phyloP scores from a whole-genome alignment of 2,329 filamentous ascomycete genomes.

The Penicillium sclerotigenum region DNA sequence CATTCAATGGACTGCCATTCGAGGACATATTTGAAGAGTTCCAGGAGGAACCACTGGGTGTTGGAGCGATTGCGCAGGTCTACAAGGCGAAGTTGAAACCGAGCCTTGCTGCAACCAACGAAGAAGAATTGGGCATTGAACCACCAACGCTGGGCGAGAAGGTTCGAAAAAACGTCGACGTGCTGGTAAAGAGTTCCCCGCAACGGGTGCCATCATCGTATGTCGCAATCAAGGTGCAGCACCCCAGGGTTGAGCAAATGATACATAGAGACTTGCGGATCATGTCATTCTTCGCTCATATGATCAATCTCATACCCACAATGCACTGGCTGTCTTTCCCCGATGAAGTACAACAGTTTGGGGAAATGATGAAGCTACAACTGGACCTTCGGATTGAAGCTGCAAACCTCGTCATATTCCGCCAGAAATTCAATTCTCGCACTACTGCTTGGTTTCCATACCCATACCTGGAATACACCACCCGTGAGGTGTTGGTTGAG shows the following conservation, averaged over 20 bases:
- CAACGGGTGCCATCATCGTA: conserved; percentile 83
- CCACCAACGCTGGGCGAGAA: conserved; percentile 62
- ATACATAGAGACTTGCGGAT: conserved; percentile 90
- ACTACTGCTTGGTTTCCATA: conserved; percentile 97
- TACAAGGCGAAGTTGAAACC: conserved; percentile 92
- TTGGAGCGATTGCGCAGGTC: conserved; percentile 95
- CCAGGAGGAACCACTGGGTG: conserved; percentile 80
- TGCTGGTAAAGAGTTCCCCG: conserved; percentile 80
- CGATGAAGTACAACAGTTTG: conserved; percentile 90
- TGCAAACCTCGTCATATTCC: conserved; percentile 80
- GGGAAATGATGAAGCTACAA: conserved; percentile 98
- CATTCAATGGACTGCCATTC: conserved; percentile 76
- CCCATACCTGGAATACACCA: conserved; percentile 88
- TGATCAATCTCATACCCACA: conserved; percentile 83
- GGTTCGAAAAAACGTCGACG: conserved; percentile 77
- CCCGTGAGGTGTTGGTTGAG: conserved; percentile 86
- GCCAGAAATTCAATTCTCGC: conserved; percentile 82
- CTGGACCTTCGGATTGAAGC: conserved; percentile 92
- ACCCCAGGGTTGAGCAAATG: conserved; percentile 83
- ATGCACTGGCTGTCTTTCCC: conserved; percentile 97
- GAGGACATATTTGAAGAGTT: conserved; percentile 97
- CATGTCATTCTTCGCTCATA: conserved; percentile 84
- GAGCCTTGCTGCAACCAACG: conserved; percentile 64
- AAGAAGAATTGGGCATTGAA: conserved; percentile 53
- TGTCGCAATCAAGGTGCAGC: conserved; percentile 93